phyloP scores from a whole-genome alignment of 2,329 filamentous ascomycete genomes.

The Colletotrichum falcatum region DNA sequence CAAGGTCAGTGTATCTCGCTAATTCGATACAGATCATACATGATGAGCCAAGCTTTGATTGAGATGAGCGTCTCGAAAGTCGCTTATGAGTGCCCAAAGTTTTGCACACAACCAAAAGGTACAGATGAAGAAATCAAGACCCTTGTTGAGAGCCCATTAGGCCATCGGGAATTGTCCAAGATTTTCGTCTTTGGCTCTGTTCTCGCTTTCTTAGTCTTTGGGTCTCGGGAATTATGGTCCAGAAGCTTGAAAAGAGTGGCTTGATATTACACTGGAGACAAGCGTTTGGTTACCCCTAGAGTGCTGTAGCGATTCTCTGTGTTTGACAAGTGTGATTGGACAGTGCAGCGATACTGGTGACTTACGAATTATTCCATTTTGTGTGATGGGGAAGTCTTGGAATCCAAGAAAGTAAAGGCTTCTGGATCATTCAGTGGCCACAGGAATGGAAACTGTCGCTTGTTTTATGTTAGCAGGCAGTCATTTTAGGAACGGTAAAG shows the following conservation, averaged over 20 bases:
- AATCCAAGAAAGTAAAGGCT: not conserved
- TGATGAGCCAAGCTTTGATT: not conserved
- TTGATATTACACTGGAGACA: too few relatives aligned
- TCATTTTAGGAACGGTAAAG: not conserved
- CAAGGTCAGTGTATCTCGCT: not conserved
- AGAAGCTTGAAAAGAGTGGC: not conserved
- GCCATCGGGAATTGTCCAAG: not conserved
- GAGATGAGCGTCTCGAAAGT: not conserved
- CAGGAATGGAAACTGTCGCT: not conserved
- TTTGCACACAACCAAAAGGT: not conserved
- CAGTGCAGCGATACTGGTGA: too few relatives aligned
- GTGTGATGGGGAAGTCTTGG: not conserved
- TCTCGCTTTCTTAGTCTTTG: not conserved
- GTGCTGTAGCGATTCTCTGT: not conserved
- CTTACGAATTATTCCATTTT: too few relatives aligned
- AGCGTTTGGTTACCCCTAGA: not conserved
- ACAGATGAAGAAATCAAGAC: not conserved
- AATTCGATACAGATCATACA: not conserved
- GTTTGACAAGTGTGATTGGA: too few relatives aligned
- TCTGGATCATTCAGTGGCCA: not conserved
- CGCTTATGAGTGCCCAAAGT: not conserved
- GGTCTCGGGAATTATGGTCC: not conserved
- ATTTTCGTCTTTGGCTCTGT: not conserved
- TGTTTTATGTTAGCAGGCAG: too few relatives aligned
- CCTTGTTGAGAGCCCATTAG: not conserved